phyloP scores from a whole-genome alignment of 805 yeast genomes.

The Candida nanaspora region DNA sequence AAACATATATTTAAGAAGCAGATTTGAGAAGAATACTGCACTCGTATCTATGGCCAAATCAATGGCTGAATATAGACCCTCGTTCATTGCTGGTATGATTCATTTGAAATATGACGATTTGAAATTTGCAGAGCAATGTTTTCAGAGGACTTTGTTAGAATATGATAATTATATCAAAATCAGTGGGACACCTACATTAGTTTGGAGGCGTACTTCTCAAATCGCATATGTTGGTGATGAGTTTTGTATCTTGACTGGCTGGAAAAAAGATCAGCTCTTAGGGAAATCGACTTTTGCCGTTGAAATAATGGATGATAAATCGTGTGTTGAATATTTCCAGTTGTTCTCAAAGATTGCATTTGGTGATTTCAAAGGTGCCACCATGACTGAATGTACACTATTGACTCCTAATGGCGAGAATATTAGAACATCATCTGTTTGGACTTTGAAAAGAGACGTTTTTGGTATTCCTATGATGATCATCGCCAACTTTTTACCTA shows the following conservation, averaged over 20 bases:
- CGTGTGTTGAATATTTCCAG: constrained; percentile 83
- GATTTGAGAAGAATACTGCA: constrained; percentile 59
- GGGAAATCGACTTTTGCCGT: constrained; percentile 65
- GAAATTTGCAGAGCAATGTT: constrained; percentile 93
- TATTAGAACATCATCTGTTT: constrained; percentile 73
- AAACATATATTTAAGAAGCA: constrained; percentile 58
- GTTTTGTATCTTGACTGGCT: constrained; percentile 84
- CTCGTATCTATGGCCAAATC: constrained; percentile 78
- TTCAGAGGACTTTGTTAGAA: constrained; percentile 85
- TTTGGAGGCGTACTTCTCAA: constrained; percentile 95
- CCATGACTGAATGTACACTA: constrained; percentile 82
- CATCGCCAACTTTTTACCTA: constrained; percentile 86
- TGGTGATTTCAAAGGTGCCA: constrained; percentile 83
- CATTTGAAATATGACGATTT: constrained; percentile 84
- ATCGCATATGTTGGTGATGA: constrained; percentile 94
- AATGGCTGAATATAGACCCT: constrained; percentile 87
- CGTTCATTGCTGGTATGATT: constrained; percentile 87
- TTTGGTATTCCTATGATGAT: constrained; percentile 98
- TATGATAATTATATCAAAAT: constrained; percentile 78
- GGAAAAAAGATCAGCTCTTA: constrained; percentile 68
- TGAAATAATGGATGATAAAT: constrained; percentile 80
- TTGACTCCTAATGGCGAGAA: constrained; percentile 47
- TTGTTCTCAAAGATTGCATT: constrained; percentile 79
- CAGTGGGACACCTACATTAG: constrained; percentile 90
- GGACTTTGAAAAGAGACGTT: constrained; percentile 92